phyloP scores from a whole-genome alignment of 352 stramenopile species.

The Thraustotheca clavata region DNA sequence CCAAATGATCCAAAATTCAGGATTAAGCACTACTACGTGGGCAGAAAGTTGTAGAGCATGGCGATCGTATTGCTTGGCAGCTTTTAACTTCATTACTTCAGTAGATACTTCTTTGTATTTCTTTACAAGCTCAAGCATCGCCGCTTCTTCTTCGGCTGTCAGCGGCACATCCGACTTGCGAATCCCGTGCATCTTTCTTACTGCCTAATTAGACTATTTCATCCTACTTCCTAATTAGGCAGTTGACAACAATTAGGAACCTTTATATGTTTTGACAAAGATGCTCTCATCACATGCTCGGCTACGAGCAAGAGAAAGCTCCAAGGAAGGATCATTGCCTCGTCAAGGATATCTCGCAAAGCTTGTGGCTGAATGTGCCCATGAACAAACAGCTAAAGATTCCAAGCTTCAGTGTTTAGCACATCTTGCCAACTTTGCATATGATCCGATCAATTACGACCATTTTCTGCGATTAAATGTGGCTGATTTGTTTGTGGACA shows the following conservation, averaged over 20 bases:
- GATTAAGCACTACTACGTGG: conserved; percentile 93
- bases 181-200: conserved; percentile 20
- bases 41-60: conserved; percentile 75
- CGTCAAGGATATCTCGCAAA: conserved; percentile 72
- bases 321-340: conserved; percentile 40
- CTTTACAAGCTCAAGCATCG: conserved; percentile 9
- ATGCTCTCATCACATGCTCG: conserved; percentile 63
- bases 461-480: conserved; percentile 43
- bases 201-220: conserved; percentile 7
- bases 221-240: not conserved
- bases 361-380: conserved; percentile 56
- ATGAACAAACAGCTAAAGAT: conserved; percentile 38
- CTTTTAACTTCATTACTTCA: conserved; percentile 59
- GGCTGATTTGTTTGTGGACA: conserved; percentile 73
- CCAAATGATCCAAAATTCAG: conserved; percentile 96
- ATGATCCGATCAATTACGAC: conserved; percentile 78
- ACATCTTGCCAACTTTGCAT: conserved; percentile 77
- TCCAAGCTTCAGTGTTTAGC: conserved; percentile 68
- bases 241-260: not conserved
- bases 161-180: conserved; percentile 19
- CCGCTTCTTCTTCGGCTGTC: conserved; percentile 15
- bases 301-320: conserved; percentile 48
- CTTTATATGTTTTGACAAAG: not conserved
- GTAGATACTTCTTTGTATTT: conserved; percentile 66
- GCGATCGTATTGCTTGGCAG: conserved; percentile 37